Conservation (phyloP, 2,329 filamentous ascomycete species). For the Aureobasidium leucospermi region DNA sequence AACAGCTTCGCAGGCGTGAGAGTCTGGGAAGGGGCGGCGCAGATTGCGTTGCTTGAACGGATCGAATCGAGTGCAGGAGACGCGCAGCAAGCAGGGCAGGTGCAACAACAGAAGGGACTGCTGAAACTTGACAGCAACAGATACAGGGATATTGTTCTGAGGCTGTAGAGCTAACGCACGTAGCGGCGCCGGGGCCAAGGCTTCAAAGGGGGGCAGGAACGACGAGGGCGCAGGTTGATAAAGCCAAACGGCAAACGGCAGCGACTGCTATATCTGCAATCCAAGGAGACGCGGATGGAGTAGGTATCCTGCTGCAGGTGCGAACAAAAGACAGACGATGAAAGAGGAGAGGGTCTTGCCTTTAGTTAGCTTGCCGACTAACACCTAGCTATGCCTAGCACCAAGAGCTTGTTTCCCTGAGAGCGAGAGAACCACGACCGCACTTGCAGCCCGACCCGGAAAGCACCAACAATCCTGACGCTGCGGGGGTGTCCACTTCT, state of each 20-base stretch:
- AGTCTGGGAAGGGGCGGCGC: background rate
- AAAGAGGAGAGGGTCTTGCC: background rate
- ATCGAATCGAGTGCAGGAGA: background rate
- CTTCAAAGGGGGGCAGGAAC: background rate
- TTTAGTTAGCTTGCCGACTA: background rate
- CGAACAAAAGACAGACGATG: background rate
- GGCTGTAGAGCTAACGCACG: constrained; percentile 9
- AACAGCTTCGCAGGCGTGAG: background rate
- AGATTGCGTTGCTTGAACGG: background rate
- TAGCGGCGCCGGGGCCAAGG: constrained; percentile 5
- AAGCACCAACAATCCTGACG: background rate
- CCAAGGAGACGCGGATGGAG: background rate
- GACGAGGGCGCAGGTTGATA: constrained; percentile 1
- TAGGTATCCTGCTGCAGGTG: background rate
- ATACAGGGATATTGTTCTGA: background rate
- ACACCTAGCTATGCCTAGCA: background rate
- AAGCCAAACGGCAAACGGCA: constrained; percentile 7
- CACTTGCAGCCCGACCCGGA: constrained; percentile 5
- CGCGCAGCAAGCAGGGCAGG: constrained; percentile 1
- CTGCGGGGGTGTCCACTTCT: background rate
- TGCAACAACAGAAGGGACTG: background rate
- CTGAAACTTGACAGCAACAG: constrained; percentile 1
- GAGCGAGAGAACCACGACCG: background rate
- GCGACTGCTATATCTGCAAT: background rate
- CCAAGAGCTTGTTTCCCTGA: constrained; percentile 9